These are phyloP conservation scores for Begonia masoniana DNA, from an alignment of 306 rosid species.

Conservation along the genomic window DNA sequence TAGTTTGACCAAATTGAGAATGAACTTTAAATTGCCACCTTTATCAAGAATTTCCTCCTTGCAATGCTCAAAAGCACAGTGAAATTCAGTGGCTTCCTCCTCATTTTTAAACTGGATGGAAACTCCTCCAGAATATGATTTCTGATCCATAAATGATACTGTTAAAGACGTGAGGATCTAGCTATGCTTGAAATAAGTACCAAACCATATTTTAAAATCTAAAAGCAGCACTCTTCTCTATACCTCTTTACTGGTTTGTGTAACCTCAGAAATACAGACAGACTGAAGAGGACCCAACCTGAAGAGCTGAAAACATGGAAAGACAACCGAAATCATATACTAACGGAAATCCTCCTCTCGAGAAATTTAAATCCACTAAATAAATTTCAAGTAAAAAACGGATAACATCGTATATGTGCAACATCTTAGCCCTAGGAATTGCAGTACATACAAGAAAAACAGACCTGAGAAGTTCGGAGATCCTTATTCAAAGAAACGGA, in stretches of 20 bases:
- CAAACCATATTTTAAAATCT: neutral
- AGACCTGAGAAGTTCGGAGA: slow-evolving; percentile 55
- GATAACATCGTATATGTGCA: neutral
- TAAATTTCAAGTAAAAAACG: neutral
- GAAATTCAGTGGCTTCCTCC: slow-evolving; percentile 63
- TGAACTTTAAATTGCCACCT: slow-evolving; percentile 40
- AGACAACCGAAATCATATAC: slow-evolving; percentile 6
- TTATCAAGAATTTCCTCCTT: slow-evolving; percentile 39
- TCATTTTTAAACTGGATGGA: slow-evolving; percentile 52
- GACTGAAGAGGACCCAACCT: slow-evolving; percentile 53
- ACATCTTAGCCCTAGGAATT: slow-evolving; percentile 3
- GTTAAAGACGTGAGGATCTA: slow-evolving; percentile 12
- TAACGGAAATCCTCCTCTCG: neutral
- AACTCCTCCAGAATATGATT: slow-evolving; percentile 47
- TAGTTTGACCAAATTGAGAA: neutral
- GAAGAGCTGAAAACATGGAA: slow-evolving; percentile 43
- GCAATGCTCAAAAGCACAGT: slow-evolving; percentile 58
- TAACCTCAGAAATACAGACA: slow-evolving; percentile 45
- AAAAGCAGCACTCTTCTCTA: neutral
- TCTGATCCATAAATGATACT: slow-evolving; percentile 35
- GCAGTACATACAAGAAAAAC: slow-evolving; percentile 2
- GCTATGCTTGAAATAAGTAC: neutral
- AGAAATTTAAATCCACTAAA: neutral
- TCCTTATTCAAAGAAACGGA: slow-evolving; percentile 31
- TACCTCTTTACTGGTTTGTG: slow-evolving; percentile 47